A percentile compares a stretch with the other conserved stretches of the same genome.
These are phyloP conservation scores for Paracamarosporium sp. DNA, from an alignment of 2,329 filamentous ascomycete species.

Conservation along the genomic window DNA sequence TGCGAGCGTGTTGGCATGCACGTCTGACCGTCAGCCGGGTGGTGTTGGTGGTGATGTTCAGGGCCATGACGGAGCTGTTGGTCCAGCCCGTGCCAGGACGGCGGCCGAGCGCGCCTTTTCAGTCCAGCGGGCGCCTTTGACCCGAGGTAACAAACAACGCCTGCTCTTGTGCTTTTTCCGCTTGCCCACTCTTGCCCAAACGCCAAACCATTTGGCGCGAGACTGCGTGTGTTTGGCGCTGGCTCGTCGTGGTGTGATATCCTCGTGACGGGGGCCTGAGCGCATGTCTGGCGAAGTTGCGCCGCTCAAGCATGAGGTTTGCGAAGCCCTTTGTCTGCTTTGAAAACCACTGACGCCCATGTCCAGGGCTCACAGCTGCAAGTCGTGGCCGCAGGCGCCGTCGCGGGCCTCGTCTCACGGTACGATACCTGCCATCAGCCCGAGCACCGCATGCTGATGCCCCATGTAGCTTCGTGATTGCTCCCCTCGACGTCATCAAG, in stretches of 20 bases:
- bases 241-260: constrained; percentile 1
- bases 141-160: constrained; percentile 14
- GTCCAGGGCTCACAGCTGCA: constrained; percentile 69
- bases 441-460: constrained; percentile 1
- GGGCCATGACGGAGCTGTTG: constrained; percentile 33
- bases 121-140: background rate
- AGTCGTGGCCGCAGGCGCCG: constrained; percentile 69
- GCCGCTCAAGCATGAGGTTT: constrained; percentile 73
- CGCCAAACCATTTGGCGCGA: constrained; percentile 21
- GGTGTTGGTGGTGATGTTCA: constrained; percentile 33
- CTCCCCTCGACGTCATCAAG: constrained; percentile 96
- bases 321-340: constrained; percentile 16
- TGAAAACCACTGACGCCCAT: constrained; percentile 12
- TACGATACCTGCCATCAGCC: constrained; percentile 48
- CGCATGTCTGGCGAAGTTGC: constrained; percentile 70
- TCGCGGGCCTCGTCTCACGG: constrained; percentile 88
- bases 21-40: constrained; percentile 21
- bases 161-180: constrained; percentile 19
- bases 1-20: constrained; percentile 8
- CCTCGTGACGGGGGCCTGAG: constrained; percentile 41
- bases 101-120: constrained; percentile 20
- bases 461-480: constrained; percentile 78
- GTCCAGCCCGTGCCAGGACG: constrained; percentile 5
- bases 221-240: background rate
- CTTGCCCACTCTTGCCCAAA: constrained; percentile 3